These are phyloP conservation scores for Sungouiella blattae DNA, from an alignment of 805 yeast species.

Conservation along the genomic window DNA sequence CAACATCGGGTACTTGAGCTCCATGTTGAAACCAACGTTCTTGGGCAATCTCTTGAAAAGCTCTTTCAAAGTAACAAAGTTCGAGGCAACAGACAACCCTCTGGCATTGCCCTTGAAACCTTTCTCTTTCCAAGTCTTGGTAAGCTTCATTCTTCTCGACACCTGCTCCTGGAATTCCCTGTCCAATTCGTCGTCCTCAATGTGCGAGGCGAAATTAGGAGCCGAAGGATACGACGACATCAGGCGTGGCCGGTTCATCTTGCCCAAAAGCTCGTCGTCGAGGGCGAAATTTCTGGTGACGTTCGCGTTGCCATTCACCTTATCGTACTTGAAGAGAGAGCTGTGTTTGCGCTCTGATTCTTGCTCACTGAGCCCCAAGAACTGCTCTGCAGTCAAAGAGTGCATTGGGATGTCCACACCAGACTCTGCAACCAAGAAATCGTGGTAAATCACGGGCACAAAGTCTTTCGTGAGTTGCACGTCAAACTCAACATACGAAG, in stretches of 20 bases:
- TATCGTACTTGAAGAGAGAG: conserved; percentile 6
- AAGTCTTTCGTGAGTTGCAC: conserved; percentile 90
- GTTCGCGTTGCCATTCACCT: conserved; percentile 11
- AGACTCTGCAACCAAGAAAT: conserved; percentile 88
- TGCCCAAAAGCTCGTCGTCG: conserved; percentile 36
- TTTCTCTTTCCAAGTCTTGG: conserved; percentile 82
- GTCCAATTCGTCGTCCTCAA: conserved; percentile 32
- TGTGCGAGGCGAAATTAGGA: conserved; percentile 22
- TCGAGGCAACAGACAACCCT: conserved; percentile 86
- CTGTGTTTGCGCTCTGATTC: conserved; percentile 10
- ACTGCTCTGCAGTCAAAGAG: conserved; percentile 83
- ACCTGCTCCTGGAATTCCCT: conserved; percentile 37
- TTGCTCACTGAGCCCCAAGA: conserved; percentile 51
- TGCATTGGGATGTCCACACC: conserved; percentile 98
- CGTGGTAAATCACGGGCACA: conserved; percentile 93
- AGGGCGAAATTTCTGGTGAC: conserved; percentile 22
- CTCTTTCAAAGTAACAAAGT: conserved; percentile 84
- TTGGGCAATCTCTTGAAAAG: conserved; percentile 77
- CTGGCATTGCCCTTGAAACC: conserved; percentile 92
- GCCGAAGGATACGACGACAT: conserved; percentile 37
- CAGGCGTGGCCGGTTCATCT: conserved; percentile 34
- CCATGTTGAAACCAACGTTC: conserved; percentile 89
- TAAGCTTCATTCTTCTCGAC: conserved; percentile 70
- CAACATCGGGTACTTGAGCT: conserved; percentile 91
- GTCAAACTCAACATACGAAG: conserved; percentile 94